phyloP scores from a whole-genome alignment of 345 rosid genomes.

The Camelina sativa region DNA sequence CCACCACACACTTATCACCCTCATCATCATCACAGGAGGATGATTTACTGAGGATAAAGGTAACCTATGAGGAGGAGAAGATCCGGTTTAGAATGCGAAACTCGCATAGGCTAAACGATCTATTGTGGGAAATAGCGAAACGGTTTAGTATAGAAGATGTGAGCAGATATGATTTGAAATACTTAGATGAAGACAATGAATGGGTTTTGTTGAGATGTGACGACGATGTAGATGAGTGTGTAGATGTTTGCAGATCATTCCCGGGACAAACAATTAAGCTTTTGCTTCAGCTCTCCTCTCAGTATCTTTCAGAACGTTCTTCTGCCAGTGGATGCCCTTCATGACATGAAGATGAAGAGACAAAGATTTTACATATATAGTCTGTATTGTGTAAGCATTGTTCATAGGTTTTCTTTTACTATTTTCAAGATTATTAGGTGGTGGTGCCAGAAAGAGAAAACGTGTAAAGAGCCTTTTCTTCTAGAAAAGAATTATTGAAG shows the following conservation, averaged over 20 bases:
- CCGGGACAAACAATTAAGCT: conserved; percentile 65
- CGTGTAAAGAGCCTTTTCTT: conserved; percentile 35
- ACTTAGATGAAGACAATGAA: conserved; percentile 90
- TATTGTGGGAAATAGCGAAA: conserved; percentile 65
- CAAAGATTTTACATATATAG: conserved; percentile 28
- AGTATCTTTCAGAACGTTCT: conserved; percentile 49
- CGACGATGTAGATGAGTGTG: conserved; percentile 86
- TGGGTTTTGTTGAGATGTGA: conserved; percentile 92
- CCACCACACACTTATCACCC: conserved; percentile 33
- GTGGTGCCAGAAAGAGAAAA: neutral
- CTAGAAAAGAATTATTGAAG: conserved; percentile 3
- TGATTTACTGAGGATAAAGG: conserved; percentile 66
- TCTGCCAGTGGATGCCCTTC: conserved; percentile 45
- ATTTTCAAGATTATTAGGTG: conserved; percentile 22
- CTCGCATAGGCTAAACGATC: conserved; percentile 56
- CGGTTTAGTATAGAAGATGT: conserved; percentile 70
- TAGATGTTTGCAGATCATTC: conserved; percentile 63
- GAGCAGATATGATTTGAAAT: conserved; percentile 66
- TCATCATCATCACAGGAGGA: conserved; percentile 50
- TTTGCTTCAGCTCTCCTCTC: conserved; percentile 66
- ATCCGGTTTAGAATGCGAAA: conserved; percentile 68
- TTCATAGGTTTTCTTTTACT: conserved; percentile 29
- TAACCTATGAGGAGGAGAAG: conserved; percentile 63
- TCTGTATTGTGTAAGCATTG: conserved; percentile 50
- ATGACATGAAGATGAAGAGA: conserved; percentile 39